Conservation (phyloP, 331 rosid genomes). For the Telfairia occidentalis region DNA sequence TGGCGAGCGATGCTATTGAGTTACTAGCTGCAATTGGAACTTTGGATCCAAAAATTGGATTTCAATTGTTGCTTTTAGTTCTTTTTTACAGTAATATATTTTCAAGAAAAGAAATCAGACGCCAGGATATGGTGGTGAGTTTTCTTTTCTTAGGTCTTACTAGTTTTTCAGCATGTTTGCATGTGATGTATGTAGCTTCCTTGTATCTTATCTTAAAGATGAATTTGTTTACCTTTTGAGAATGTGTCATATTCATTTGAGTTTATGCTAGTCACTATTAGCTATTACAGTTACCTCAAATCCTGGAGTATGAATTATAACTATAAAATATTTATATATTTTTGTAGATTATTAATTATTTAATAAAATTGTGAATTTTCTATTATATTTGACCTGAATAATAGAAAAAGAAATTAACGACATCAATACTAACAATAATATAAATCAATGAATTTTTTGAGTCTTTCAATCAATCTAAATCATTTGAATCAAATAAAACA, state of each 20-base stretch:
- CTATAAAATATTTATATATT: background rate
- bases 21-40: slow-evolving; percentile 59
- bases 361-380: background rate
- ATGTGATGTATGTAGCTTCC: slow-evolving; percentile 2
- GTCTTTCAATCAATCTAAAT: background rate
- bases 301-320: background rate
- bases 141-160: slow-evolving; percentile 11
- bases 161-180: background rate
- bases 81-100: slow-evolving; percentile 66
- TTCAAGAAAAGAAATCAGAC: slow-evolving; percentile 42
- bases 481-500: background rate
- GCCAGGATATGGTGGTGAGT: slow-evolving; percentile 61
- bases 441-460: background rate
- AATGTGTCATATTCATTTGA: background rate
- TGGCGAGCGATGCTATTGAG: slow-evolving; percentile 50
- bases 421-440: background rate
- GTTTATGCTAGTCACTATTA: background rate
- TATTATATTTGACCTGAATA: background rate
- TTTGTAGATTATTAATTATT: background rate
- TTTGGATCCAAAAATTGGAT: slow-evolving; percentile 75
- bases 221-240: background rate
- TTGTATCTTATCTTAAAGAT: background rate
- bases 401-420: background rate
- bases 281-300: background rate
- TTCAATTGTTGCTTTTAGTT: slow-evolving; percentile 58